These are phyloP conservation scores for Lactarius tabidus DNA, from an alignment of 768 basidiomycete genomes.

Conservation along the genomic window DNA sequence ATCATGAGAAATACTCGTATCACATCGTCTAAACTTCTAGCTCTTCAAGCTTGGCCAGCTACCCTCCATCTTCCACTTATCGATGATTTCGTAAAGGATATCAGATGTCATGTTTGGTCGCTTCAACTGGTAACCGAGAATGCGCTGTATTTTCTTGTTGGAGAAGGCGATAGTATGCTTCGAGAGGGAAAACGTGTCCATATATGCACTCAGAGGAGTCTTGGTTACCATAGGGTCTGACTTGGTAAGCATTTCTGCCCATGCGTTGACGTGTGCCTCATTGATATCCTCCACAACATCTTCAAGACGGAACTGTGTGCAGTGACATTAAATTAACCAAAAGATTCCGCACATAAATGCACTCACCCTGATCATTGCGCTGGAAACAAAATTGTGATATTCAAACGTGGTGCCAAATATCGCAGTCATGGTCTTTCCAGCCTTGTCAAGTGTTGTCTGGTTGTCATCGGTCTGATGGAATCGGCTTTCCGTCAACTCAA, in stretches of 20 bases:
- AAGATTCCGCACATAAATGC: neutral
- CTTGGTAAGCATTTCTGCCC: conserved; percentile 74
- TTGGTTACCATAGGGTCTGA: conserved; percentile 69
- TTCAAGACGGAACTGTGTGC: conserved; percentile 53
- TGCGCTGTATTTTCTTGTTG: conserved; percentile 67
- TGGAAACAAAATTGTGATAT: conserved; percentile 70
- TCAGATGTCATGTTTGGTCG: conserved; percentile 60
- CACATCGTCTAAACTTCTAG: conserved; percentile 10
- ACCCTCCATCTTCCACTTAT: conserved; percentile 77
- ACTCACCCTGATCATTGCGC: conserved; percentile 59
- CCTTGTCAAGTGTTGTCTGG: conserved; percentile 61
- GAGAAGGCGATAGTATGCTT: conserved; percentile 66
- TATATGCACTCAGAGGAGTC: conserved; percentile 72
- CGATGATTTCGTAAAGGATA: conserved; percentile 63
- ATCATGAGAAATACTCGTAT: conserved; percentile 21
- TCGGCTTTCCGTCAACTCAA: conserved; percentile 13
- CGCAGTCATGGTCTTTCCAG: conserved; percentile 61
- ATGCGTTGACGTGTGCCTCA: conserved; percentile 74
- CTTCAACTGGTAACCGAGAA: conserved; percentile 66
- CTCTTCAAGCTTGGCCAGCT: conserved; percentile 37
- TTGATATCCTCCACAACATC: conserved; percentile 80
- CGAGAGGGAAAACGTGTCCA: conserved; percentile 67
- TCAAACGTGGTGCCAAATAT: conserved; percentile 78
- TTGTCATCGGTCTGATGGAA: conserved; percentile 64
- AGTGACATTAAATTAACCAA: conserved; percentile 4